phyloP scores from a whole-genome alignment of 2,329 filamentous ascomycete species.

The Didymella sp. region DNA sequence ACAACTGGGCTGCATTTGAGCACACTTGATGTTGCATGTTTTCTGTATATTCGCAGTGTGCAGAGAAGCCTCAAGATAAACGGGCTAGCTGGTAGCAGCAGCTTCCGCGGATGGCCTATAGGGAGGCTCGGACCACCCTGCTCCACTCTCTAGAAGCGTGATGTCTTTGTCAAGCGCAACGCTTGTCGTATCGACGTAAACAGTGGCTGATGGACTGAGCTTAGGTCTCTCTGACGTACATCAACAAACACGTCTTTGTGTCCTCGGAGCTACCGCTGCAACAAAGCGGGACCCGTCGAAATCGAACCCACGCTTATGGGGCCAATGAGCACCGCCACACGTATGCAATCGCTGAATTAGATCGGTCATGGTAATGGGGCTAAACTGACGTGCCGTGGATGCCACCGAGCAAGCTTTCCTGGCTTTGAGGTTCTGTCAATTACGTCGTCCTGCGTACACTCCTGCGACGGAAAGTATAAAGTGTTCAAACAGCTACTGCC shows the following conservation, averaged over 20 bases:
- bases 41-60: not conserved
- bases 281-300: conserved; percentile 15
- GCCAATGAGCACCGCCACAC: conserved; percentile 14
- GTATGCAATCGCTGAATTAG: conserved; percentile 8
- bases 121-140: conserved; percentile 6
- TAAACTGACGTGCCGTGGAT: conserved; percentile 7
- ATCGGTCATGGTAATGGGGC: conserved; percentile 8
- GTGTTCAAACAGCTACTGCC: conserved; percentile 16
- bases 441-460: conserved; percentile 33
- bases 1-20: not conserved
- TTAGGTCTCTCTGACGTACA: conserved; percentile 26
- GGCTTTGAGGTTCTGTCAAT: conserved; percentile 23
- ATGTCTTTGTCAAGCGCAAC: conserved; percentile 26
- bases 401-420: conserved; percentile 9
- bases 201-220: conserved; percentile 21
- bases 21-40: not conserved
- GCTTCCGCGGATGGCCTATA: conserved; percentile 8
- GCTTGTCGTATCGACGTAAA: conserved; percentile 13
- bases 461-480: conserved; percentile 29
- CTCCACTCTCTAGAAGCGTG: conserved; percentile 7
- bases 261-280: conserved; percentile 11
- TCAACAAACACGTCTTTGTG: conserved; percentile 12
- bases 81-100: conserved; percentile 1
- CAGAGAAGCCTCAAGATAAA: not conserved
- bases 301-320: conserved; percentile 2